These are phyloP conservation scores for Plectosphaerella plurivora DNA, from an alignment of 2,329 filamentous ascomycete genomes.

Conservation along the genomic window DNA sequence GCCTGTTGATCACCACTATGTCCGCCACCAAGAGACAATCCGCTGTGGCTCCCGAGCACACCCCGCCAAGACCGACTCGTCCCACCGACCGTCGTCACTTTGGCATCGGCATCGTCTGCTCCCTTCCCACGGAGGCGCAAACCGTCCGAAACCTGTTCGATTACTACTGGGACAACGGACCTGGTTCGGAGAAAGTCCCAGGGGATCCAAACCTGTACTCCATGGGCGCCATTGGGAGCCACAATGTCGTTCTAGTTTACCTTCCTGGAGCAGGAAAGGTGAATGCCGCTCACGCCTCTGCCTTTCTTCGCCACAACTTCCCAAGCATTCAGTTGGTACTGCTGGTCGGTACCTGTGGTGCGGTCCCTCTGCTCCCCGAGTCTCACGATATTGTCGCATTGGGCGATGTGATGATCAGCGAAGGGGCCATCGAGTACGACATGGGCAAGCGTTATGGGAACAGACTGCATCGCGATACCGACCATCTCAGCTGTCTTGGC, in stretches of 20 bases:
- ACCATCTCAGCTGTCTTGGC: no score
- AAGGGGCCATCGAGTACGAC: slow-evolving; percentile 22
- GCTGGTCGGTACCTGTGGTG: slow-evolving; percentile 23
- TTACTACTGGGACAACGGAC: slow-evolving; percentile 8
- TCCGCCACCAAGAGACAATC: no score
- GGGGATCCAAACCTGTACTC: slow-evolving; percentile 24
- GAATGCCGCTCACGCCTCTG: slow-evolving; percentile 13
- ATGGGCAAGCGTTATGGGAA: slow-evolving; percentile 8
- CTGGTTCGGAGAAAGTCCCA: slow-evolving; percentile 14
- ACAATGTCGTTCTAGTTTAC: slow-evolving; percentile 22
- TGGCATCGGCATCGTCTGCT: background rate
- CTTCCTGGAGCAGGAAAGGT: slow-evolving; percentile 22
- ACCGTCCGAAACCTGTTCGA: slow-evolving; percentile 14
- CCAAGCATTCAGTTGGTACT: slow-evolving; percentile 13
- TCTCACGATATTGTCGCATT: slow-evolving; percentile 13
- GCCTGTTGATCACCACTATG: no score
- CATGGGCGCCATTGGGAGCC: slow-evolving; percentile 14
- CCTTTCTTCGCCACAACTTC: slow-evolving; percentile 9
- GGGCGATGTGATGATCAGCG: slow-evolving; percentile 23
- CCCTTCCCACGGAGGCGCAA: slow-evolving; percentile 12
- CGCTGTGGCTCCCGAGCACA: no score
- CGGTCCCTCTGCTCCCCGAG: slow-evolving; percentile 2
- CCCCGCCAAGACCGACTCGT: no score
- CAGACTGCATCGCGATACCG: no score
- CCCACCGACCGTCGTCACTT: background rate